Percentiles rank a stretch among this genome's conserved stretches.
Evolutionary conservation across 106 monocot species (phyloP).

Genomic region (Allium cepa): DNA sequence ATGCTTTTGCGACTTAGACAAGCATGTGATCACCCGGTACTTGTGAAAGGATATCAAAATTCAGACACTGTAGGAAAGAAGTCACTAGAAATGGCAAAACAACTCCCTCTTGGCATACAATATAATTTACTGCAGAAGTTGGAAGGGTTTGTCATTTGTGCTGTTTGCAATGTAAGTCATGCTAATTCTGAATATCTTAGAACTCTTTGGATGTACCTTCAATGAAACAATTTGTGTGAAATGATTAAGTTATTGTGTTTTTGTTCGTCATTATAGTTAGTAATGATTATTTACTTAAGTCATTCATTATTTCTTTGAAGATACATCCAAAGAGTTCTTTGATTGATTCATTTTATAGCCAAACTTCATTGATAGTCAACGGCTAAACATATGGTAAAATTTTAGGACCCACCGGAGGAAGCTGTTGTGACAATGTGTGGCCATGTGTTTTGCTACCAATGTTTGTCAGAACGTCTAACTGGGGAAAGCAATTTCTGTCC

Average conservation of each 20-base stretch:
- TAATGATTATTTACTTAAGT: too few species aligned
- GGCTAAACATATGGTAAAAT: not conserved
- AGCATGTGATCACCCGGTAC: constrained; percentile 83
- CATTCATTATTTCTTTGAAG: not conserved
- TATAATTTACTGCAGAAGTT: constrained; percentile 47
- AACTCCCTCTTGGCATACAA: constrained; percentile 62
- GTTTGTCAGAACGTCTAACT: constrained; percentile 59
- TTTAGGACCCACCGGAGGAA: constrained; percentile 91
- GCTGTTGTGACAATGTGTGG: constrained; percentile 86
- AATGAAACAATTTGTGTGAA: too few species aligned
- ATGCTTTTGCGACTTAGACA: constrained; percentile 89
- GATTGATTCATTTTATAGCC: not conserved
- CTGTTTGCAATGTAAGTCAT: constrained; percentile 65
- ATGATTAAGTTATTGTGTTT: too few species aligned
- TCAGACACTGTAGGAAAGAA: too few species aligned
- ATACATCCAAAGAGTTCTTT: not conserved
- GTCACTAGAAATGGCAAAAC: constrained; percentile 55
- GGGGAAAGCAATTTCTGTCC: constrained; percentile 73
- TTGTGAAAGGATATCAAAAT: constrained; percentile 61
- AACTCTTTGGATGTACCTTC: too few species aligned
- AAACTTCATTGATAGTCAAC: too few species aligned
- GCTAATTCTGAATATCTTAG: not conserved
- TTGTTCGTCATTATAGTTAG: too few species aligned
- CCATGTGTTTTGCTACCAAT: constrained; percentile 98
- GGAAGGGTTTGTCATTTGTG: constrained; percentile 63